Evolutionary conservation across 306 rosid genomes (phyloP).

Genomic region (Medicago lupulina): DNA sequence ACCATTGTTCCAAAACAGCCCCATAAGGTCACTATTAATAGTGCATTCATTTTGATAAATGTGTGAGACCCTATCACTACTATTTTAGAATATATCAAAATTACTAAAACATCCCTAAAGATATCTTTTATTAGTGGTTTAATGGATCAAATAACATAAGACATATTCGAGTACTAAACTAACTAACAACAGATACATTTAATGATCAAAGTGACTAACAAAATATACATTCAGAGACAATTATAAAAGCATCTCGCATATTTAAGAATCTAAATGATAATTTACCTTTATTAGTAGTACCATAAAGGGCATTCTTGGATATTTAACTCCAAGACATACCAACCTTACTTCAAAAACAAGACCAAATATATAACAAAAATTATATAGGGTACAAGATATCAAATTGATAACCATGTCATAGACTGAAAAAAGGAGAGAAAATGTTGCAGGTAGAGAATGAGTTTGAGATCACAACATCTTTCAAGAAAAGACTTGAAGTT

Average conservation of each 20-base stretch:
- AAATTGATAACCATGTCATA: conserved; percentile 31
- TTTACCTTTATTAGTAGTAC: neutral
- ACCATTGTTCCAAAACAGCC: conserved; percentile 10
- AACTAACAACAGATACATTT: neutral
- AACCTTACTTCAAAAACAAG: conserved; percentile 68
- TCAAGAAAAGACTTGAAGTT: conserved; percentile 62
- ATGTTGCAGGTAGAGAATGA: conserved; percentile 62
- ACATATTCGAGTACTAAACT: neutral
- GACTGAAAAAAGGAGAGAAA: conserved; percentile 40
- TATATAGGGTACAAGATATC: conserved; percentile 24
- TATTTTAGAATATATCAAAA: neutral
- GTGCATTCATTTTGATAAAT: neutral
- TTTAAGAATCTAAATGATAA: too few relatives aligned
- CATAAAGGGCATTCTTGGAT: conserved; percentile 41
- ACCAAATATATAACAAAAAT: conserved; percentile 46
- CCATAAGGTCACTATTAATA: conserved; percentile 23
- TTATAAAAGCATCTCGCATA: neutral
- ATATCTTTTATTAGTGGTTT: neutral
- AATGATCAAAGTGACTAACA: neutral
- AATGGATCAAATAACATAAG: neutral
- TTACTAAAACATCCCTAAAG: neutral
- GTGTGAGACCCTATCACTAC: neutral
- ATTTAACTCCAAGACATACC: conserved; percentile 43
- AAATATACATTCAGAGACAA: neutral
- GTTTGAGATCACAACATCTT: conserved; percentile 50